These are phyloP conservation scores for Myriosclerotinia scirpicola DNA, from an alignment of 2,329 filamentous ascomycete genomes.

Conservation along the genomic window DNA sequence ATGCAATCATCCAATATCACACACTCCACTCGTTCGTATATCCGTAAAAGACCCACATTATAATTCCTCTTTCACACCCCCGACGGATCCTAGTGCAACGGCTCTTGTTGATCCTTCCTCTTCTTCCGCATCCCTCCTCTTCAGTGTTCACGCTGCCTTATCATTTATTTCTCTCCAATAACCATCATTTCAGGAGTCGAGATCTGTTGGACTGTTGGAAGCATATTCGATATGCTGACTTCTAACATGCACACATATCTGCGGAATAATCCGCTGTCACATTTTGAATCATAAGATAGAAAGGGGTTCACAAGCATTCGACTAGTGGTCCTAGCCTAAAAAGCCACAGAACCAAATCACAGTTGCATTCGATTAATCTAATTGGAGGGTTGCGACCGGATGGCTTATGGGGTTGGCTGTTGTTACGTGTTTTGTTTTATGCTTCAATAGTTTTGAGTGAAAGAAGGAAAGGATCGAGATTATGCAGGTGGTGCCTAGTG, in stretches of 20 bases:
- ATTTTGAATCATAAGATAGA: neutral
- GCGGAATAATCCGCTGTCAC: neutral
- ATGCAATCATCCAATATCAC: neutral
- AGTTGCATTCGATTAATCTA: neutral
- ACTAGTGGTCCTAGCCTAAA: too few relatives aligned
- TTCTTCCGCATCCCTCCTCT: neutral
- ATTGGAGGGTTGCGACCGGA: neutral
- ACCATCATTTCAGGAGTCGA: neutral
- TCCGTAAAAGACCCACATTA: neutral
- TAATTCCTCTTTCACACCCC: neutral
- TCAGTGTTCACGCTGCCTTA: neutral
- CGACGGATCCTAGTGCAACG: neutral
- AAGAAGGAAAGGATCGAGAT: neutral
- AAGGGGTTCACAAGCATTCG: neutral
- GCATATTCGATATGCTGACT: neutral
- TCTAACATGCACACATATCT: neutral
- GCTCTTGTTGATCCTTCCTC: slow-evolving; percentile 1
- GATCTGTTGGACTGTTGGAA: neutral
- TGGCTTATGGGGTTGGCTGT: neutral
- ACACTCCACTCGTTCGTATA: neutral
- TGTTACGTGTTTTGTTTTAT: neutral
- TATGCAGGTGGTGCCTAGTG: neutral
- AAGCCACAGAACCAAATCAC: neutral
- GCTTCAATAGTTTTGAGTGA: neutral
- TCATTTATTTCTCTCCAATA: neutral